phyloP scores from a whole-genome alignment of 371 early-diverging fungal species.

The Coemansia sp. region DNA sequence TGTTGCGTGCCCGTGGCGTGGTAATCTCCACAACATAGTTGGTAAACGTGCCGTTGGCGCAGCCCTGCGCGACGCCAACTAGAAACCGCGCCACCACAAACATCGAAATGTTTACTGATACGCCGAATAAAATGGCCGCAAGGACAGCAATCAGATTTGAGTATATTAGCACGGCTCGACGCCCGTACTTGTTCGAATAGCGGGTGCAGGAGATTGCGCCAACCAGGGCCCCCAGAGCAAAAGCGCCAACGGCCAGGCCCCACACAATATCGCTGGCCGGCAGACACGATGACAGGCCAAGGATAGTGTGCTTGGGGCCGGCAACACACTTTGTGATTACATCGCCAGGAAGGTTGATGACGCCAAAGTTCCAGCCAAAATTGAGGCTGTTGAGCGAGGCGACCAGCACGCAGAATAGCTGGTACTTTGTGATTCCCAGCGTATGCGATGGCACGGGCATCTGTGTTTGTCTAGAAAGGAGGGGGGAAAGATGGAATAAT shows the following conservation, averaged over 20 bases:
- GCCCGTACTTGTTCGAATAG: slow-evolving; percentile 37
- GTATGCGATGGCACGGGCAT: slow-evolving; percentile 12
- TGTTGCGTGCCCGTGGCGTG: slow-evolving; percentile 66
- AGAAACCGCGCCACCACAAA: slow-evolving; percentile 75
- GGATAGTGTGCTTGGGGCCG: slow-evolving; percentile 32
- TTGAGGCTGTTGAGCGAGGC: slow-evolving; percentile 32
- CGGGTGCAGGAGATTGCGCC: slow-evolving; percentile 29
- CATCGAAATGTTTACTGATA: slow-evolving; percentile 25
- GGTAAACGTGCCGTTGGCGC: slow-evolving; percentile 72
- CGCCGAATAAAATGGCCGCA: slow-evolving; percentile 15
- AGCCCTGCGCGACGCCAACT: slow-evolving; percentile 77
- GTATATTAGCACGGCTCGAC: slow-evolving; percentile 32
- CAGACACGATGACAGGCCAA: slow-evolving; percentile 30
- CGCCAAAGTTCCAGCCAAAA: slow-evolving; percentile 45
- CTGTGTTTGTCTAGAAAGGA: background rate
- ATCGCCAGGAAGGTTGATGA: slow-evolving; percentile 40
- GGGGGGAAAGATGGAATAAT: too few relatives aligned
- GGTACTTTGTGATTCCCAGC: slow-evolving; percentile 39
- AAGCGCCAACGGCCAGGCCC: slow-evolving; percentile 37
- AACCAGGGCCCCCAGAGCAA: slow-evolving; percentile 34
- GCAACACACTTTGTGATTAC: slow-evolving; percentile 30
- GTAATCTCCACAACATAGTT: slow-evolving; percentile 79
- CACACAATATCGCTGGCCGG: slow-evolving; percentile 33
- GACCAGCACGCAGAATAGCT: slow-evolving; percentile 36
- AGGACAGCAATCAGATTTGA: slow-evolving; percentile 19